Evolutionary conservation across 176 grass and related monocot genomes (phyloP).

Genomic region (Pontederia crassipes): DNA sequence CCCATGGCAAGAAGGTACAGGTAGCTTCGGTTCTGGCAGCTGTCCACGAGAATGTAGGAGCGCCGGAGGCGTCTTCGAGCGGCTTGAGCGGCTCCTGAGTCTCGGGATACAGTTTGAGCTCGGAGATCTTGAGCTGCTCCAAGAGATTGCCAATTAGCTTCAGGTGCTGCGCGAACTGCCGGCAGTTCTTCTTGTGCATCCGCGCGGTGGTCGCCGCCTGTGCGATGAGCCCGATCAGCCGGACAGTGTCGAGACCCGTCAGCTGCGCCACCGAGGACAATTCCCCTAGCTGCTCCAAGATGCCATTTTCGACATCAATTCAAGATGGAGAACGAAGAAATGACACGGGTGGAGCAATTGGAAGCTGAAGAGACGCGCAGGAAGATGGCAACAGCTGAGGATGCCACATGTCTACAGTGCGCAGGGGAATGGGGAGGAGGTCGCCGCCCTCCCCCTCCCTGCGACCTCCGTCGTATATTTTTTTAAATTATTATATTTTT

Average conservation of each 20-base stretch:
- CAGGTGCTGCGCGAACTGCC: constrained; percentile 61
- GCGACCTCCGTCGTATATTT: too few relatives aligned
- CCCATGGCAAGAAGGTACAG: constrained; percentile 85
- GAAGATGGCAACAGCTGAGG: too few relatives aligned
- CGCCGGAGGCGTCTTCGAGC: constrained; percentile 69
- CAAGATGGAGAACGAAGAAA: too few relatives aligned
- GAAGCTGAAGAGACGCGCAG: too few relatives aligned
- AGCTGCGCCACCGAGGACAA: constrained; percentile 52
- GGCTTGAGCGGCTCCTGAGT: constrained; percentile 84
- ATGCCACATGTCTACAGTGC: too few relatives aligned
- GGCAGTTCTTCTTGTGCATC: constrained; percentile 80
- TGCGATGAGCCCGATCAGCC: constrained; percentile 62
- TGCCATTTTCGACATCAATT: not conserved
- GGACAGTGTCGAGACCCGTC: constrained; percentile 58
- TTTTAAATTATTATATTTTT: too few relatives aligned
- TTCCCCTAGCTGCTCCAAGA: constrained; percentile 46
- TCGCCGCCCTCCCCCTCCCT: too few relatives aligned
- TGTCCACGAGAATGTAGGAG: constrained; percentile 48
- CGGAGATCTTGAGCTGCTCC: constrained; percentile 63
- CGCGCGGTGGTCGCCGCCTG: constrained; percentile 57
- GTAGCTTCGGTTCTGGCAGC: constrained; percentile 73
- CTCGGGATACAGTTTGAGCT: constrained; percentile 87
- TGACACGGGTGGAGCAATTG: too few relatives aligned
- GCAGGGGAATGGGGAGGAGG: too few relatives aligned
- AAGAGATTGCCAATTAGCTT: constrained; percentile 69